Percentiles rank a stretch among this genome's conserved stretches.
Evolutionary conservation across 208 protist genomes (phyloP).

Genomic region (Acanthamoeba culbertsoni): DNA sequence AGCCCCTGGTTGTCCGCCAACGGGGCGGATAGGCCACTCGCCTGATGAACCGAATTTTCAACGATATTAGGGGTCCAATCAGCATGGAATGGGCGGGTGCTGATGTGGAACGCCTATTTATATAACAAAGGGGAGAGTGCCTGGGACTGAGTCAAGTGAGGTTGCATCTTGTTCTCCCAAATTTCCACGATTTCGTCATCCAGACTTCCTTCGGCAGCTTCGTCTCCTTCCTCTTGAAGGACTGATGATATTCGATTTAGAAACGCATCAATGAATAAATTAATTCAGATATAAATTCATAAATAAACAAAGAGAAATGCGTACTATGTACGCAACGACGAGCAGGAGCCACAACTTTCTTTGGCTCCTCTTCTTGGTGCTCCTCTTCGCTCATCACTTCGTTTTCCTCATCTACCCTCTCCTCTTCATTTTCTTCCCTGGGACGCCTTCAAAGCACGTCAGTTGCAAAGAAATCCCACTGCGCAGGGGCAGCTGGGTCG

Average conservation of each 20-base stretch:
- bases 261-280: neutral
- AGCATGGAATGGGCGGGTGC: too few species aligned
- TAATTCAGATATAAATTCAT: neutral
- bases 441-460: neutral
- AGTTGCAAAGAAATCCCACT: neutral
- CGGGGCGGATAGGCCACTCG: neutral
- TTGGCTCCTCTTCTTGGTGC: neutral
- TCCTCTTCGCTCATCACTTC: conserved; percentile 3
- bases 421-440: neutral
- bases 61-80: too few species aligned
- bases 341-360: neutral
- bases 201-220: neutral
- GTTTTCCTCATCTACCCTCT: neutral
- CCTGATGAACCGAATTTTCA: too few species aligned
- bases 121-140: neutral
- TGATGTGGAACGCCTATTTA: too few species aligned
- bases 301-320: neutral
- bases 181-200: conserved; percentile 51
- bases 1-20: neutral
- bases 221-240: neutral
- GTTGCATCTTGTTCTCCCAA: conserved; percentile 38
- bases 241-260: neutral
- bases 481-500: neutral
- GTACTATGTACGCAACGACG: conserved; percentile 21
- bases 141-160: neutral